Evolutionary conservation across 225 moss, liverwort and hornwort genomes (phyloP), one percentile per base, ranked within the genome.

Genomic region (Ulota crispa): DNA sequence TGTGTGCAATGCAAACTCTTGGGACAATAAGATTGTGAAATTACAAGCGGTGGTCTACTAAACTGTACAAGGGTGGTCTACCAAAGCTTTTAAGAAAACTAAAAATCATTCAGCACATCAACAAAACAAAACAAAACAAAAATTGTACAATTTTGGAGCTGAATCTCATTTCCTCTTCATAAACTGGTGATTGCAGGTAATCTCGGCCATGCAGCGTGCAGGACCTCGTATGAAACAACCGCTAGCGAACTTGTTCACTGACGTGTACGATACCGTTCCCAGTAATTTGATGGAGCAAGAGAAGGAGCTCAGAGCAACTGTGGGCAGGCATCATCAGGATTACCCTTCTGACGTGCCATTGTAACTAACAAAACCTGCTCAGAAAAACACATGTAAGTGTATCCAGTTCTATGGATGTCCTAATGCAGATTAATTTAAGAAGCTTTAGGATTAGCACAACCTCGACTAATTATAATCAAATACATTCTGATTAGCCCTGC

Each of bases 211-310:
- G 91, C 91, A 86, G 70, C 75, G 76, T 73, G 99, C 96, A 75
- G 99, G 91, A 47, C 75, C 81, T 36, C 88, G 82, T 66, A 77
- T 82, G 79, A 99, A 99, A 81, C 94, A 89, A 20, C 72, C 87
- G 1, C 65, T 99, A 18, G 81, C 87, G 32, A 86, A 87, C 81
- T 77, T 99, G 72, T 99, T 99, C 72, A 81, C 92, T 2, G 99
- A 99, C 70, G 96, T 99, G 4, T 99, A 99, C 70, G 94, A 96
- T 31, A 83, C 85, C 37, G 9, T 93, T 64, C 94, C 96, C 47
- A 80, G 76, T 52, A 86, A 90, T 79, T 75, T 99, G 84, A 86
- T 75, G 36, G 89, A 90, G 66, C 99, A 99, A 88, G 96, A 99
- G 83, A 77, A 84, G 78, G 82, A 92, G 56, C 86, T 99, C 24